phyloP scores from a whole-genome alignment of 257 asterid genomes.

The Coffea canephora region DNA sequence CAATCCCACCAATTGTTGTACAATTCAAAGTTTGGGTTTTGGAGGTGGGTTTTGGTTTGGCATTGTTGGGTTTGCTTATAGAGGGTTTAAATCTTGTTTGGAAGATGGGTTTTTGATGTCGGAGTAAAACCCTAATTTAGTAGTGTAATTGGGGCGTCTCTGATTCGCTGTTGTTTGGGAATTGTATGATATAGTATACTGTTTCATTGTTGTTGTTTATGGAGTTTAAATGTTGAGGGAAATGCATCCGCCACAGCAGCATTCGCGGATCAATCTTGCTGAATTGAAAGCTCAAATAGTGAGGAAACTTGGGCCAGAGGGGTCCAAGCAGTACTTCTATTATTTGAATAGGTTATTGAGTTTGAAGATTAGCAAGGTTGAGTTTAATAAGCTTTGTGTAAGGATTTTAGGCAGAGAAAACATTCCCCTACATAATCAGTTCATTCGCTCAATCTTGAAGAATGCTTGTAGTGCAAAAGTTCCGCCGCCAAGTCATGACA shows the following conservation, averaged over 20 bases:
- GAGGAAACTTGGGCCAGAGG: conserved; percentile 73
- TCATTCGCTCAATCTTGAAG: conserved; percentile 63
- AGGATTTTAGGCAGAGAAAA: conserved; percentile 74
- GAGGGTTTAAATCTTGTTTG: conserved; percentile 40
- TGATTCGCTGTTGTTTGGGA: conserved; percentile 16
- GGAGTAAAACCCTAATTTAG: conserved; percentile 53
- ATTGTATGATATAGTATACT: conserved; percentile 8
- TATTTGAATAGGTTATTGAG: conserved; percentile 67
- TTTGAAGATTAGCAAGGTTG: conserved; percentile 70
- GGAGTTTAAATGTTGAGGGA: conserved; percentile 51
- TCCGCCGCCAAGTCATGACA: conserved; percentile 51
- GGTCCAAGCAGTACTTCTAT: conserved; percentile 73
- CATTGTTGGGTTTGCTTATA: conserved; percentile 36
- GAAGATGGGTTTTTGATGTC: conserved; percentile 46
- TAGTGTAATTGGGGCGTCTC: conserved; percentile 24
- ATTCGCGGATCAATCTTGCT: conserved; percentile 66
- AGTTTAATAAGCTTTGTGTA: conserved; percentile 68
- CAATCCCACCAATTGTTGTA: conserved; percentile 27
- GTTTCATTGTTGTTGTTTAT: conserved; percentile 36
- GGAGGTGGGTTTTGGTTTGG: conserved; percentile 51
- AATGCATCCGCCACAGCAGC: conserved; percentile 82
- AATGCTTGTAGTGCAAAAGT: conserved; percentile 62
- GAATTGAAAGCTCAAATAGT: conserved; percentile 72
- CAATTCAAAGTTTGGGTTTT: conserved; percentile 29
- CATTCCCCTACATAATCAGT: conserved; percentile 77